phyloP scores from a whole-genome alignment of 345 rosid species.

The Gossypium herbaceum region DNA sequence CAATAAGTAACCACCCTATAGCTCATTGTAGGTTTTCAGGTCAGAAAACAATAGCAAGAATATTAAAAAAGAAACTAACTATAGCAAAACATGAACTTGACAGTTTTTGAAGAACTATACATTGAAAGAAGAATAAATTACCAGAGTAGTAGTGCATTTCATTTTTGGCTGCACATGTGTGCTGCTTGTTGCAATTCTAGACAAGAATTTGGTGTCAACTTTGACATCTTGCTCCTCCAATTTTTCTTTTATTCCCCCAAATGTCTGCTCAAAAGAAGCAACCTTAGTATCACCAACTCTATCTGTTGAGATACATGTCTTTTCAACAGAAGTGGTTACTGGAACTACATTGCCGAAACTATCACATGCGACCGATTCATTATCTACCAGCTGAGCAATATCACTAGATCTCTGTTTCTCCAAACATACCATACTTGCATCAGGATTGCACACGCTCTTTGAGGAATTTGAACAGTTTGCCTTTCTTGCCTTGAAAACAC shows the following conservation, averaged over 20 bases:
- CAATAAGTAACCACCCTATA: background rate
- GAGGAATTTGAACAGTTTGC: slow-evolving; percentile 33
- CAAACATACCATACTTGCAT: slow-evolving; percentile 25
- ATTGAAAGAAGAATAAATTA: slow-evolving; percentile 21
- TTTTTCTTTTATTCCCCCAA: slow-evolving; percentile 18
- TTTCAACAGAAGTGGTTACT: slow-evolving; percentile 22
- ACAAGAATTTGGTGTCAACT: slow-evolving; percentile 22
- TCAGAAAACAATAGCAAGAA: background rate
- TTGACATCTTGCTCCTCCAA: slow-evolving; percentile 24
- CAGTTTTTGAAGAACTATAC: background rate
- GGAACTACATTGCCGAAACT: slow-evolving; percentile 18
- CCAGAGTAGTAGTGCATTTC: slow-evolving; percentile 27
- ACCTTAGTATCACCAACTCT: slow-evolving; percentile 32
- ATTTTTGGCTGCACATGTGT: slow-evolving; percentile 29
- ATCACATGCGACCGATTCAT: slow-evolving; percentile 30
- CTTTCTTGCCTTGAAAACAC: slow-evolving; percentile 72
- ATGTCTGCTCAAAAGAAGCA: slow-evolving; percentile 23
- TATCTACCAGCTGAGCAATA: slow-evolving; percentile 30
- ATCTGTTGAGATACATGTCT: slow-evolving; percentile 19
- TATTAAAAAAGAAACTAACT: background rate
- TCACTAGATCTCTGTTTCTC: slow-evolving; percentile 28
- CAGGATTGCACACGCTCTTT: slow-evolving; percentile 27
- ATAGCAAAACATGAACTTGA: background rate
- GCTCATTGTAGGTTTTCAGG: background rate
- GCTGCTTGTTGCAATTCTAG: slow-evolving; percentile 16